Percentiles rank a stretch among this genome's conserved stretches.
Evolutionary conservation across 805 yeast genomes (phyloP).

Genomic region (Gaillardinia entomophila): DNA sequence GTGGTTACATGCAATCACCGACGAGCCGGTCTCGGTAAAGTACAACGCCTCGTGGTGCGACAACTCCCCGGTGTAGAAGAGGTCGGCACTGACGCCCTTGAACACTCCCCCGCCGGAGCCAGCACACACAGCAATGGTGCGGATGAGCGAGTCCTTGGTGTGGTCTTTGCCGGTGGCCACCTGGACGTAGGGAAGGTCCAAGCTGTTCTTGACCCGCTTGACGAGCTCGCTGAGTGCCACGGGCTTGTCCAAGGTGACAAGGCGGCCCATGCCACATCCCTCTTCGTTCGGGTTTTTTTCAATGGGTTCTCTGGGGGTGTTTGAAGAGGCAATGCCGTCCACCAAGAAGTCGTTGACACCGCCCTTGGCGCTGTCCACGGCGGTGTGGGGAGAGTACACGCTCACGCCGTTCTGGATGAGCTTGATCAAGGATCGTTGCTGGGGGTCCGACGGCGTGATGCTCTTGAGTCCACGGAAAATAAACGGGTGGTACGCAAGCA

Average conservation of each 20-base stretch:
- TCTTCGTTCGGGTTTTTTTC: conserved; percentile 37
- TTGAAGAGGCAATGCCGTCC: conserved; percentile 41
- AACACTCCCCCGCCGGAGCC: conserved; percentile 89
- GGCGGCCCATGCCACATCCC: conserved; percentile 79
- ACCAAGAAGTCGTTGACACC: conserved; percentile 95
- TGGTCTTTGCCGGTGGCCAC: conserved; percentile 40
- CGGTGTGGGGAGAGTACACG: conserved; percentile 94
- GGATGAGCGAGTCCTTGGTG: conserved; percentile 29
- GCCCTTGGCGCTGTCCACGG: conserved; percentile 85
- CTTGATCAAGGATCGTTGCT: conserved; percentile 69
- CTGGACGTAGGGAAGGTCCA: conserved; percentile 56
- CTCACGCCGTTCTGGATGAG: conserved; percentile 74
- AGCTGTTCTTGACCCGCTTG: conserved; percentile 43
- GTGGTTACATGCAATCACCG: conserved; percentile 79
- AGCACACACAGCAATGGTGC: conserved; percentile 80
- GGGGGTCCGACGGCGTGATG: conserved; percentile 61
- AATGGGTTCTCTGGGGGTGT: conserved; percentile 29
- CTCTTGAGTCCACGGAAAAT: conserved; percentile 83
- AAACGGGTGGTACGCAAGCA: conserved; percentile 90
- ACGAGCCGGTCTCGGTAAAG: conserved; percentile 63
- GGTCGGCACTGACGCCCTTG: conserved; percentile 55
- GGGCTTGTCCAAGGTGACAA: conserved; percentile 44
- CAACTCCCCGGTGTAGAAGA: conserved; percentile 85
- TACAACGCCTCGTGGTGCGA: conserved; percentile 87
- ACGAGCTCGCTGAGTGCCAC: conserved; percentile 42